Conservation (phyloP, 1,139 yeast species). For the Meyerozyma sp. region DNA sequence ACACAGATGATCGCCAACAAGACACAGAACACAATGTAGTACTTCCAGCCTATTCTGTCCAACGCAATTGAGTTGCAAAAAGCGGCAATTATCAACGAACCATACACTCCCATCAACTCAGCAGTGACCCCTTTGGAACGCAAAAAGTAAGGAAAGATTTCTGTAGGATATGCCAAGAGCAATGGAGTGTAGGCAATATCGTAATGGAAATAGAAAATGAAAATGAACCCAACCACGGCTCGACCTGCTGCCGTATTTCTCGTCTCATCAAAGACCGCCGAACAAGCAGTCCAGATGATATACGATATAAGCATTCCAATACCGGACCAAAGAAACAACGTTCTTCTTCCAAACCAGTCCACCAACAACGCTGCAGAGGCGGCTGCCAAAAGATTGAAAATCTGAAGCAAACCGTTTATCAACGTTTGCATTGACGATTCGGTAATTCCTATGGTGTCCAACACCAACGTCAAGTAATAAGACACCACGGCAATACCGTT, state of each 20-base stretch:
- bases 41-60: conserved; percentile 4
- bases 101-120: not conserved
- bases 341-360: conserved; percentile 6
- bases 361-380: conserved; percentile 2
- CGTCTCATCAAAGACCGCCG: conserved; percentile 15
- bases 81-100: not conserved
- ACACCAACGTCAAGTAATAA: conserved; percentile 12
- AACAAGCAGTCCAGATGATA: conserved; percentile 27
- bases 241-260: conserved; percentile 19
- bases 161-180: conserved; percentile 27
- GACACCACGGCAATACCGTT: conserved; percentile 11
- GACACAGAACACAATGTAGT: conserved; percentile 11
- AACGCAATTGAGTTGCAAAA: conserved; percentile 2
- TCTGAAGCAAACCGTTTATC: not conserved
- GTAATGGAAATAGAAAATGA: conserved; percentile 25
- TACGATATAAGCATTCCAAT: conserved; percentile 19
- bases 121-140: conserved; percentile 11
- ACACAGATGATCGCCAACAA: conserved; percentile 6
- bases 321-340: conserved; percentile 7
- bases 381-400: not conserved
- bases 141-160: conserved; percentile 18
- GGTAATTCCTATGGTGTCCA: conserved; percentile 12
- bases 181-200: conserved; percentile 17
- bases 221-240: conserved; percentile 32
- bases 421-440: conserved; percentile 2